phyloP scores from a whole-genome alignment of 2,329 filamentous ascomycete genomes.

The Claviceps purpurea region DNA sequence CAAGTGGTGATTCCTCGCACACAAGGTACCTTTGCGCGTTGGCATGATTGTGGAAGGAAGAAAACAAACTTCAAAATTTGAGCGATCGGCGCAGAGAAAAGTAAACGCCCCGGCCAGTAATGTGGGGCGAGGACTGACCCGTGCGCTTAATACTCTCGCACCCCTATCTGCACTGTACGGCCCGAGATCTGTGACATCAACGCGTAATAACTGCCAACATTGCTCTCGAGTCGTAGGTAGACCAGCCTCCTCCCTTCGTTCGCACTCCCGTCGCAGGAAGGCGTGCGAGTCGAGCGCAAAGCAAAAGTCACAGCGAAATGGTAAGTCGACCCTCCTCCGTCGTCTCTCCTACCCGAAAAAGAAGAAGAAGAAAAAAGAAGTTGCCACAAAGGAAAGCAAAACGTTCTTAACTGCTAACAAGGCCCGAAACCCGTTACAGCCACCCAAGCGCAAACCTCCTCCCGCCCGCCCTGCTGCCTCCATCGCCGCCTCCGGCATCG shows the following conservation, averaged over 20 bases:
- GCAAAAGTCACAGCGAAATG: neutral
- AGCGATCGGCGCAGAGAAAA: too few relatives aligned
- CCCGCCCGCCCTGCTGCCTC: too few relatives aligned
- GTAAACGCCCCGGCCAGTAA: too few relatives aligned
- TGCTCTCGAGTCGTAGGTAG: too few relatives aligned
- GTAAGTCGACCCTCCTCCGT: neutral
- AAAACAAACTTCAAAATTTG: accelerated
- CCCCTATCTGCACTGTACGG: neutral
- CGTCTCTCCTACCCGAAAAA: neutral
- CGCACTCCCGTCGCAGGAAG: neutral
- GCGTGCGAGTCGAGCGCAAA: neutral
- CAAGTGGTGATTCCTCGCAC: too few relatives aligned
- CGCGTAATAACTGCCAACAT: neutral
- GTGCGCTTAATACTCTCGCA: neutral
- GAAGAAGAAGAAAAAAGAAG: neutral
- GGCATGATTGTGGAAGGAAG: too few relatives aligned
- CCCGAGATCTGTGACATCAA: neutral
- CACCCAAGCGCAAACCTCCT: slow-evolving; percentile 38
- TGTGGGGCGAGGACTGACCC: too few relatives aligned
- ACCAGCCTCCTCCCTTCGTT: too few relatives aligned
- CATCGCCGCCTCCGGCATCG: slow-evolving; percentile 12
- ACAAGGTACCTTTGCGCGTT: too few relatives aligned
- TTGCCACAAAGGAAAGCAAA: neutral
- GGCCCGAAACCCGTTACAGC: slow-evolving; percentile 18
- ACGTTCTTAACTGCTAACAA: too few relatives aligned